Evolutionary conservation across 495 filamentous ascomycete species (phyloP), one percentile per base, ranked within the genome.

Genomic region (Xylaria venustula): DNA sequence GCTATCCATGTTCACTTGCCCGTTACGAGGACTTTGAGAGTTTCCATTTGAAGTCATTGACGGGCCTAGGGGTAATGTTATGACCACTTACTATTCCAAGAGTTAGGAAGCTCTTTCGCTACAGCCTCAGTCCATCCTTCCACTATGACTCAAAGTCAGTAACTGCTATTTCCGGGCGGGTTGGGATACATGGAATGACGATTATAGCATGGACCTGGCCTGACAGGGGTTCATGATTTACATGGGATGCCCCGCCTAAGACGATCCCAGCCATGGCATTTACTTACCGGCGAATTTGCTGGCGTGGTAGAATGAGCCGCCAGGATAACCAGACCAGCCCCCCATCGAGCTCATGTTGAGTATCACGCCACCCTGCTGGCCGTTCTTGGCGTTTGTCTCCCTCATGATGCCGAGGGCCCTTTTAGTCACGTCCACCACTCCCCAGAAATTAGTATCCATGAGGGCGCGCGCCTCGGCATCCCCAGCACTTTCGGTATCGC

Each of bases 381-480:
- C 71, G 7, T 20, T 64, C 30, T 61, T 58, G n/a, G 65, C 37
- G 37, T 77, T 77, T 12, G 54, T 60, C 36, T 81, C 77, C 11
- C 82, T 74, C 64, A 86, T 73, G 12, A 84, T 71, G 3, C 73
- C 67, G 47, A 85, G 52, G 1, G 75, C 78, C 41, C 73, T 69
- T 54, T 68, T 72, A 9, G 75, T 80, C n/a, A 83, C 59, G 15
- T 64, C 52, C 0, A 82, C 76, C 23, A 77, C 69, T 20, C 74
- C 83, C 74, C 76, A 86, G 74, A 84, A 87, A 66, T 81, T 78
- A 45, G 81, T 79, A 22, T 84, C 83, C 51, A 85, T 62, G 37
- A 79, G 57, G 4, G 56, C 63, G n/a, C 75, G 76, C 7, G 74
- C 67, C 47, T 77, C 70, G 5, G 65, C 62, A 14, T 79, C 75